A percentile compares a stretch with the other conserved stretches of the same genome.
These are phyloP conservation scores for Gossypium raimondii DNA, from an alignment of 345 rosid species.

Conservation along the genomic window DNA sequence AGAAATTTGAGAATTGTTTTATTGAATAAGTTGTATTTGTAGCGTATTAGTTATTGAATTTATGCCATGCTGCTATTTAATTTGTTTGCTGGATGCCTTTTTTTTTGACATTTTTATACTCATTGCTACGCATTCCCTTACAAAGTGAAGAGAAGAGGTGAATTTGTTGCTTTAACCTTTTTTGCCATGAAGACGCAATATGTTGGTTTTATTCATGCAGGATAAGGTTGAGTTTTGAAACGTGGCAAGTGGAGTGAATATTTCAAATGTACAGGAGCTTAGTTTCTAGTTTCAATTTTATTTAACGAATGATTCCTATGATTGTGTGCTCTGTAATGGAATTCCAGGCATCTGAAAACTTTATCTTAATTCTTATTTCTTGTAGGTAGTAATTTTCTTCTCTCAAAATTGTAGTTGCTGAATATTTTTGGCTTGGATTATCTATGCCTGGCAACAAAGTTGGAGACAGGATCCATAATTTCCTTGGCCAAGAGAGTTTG, in stretches of 20 bases:
- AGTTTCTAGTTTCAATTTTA: constrained; percentile 7
- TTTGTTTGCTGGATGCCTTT: neutral
- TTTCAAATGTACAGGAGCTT: constrained; percentile 26
- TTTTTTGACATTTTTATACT: neutral
- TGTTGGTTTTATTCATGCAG: constrained; percentile 17
- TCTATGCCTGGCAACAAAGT: constrained; percentile 98
- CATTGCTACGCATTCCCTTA: neutral
- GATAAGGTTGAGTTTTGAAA: constrained; percentile 13
- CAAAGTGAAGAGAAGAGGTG: neutral
- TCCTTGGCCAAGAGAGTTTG: constrained; percentile 70
- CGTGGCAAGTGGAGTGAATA: constrained; percentile 22
- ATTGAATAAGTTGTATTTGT: neutral
- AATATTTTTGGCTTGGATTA: constrained; percentile 32
- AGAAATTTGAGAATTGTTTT: neutral
- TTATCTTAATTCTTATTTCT: constrained; percentile 14
- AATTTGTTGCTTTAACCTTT: neutral
- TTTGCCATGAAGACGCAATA: neutral
- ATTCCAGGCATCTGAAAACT: constrained; percentile 14
- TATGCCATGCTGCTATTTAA: neutral
- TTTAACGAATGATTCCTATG: neutral
- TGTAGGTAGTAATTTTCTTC: constrained; percentile 28
- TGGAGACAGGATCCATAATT: constrained; percentile 92
- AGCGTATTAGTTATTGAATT: neutral
- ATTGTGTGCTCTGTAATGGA: constrained; percentile 2
- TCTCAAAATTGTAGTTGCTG: constrained; percentile 28